Evolutionary conservation across 495 filamentous ascomycete genomes (phyloP), one percentile per base, ranked within the genome.

Genomic region (Penicillium flavigenum): DNA sequence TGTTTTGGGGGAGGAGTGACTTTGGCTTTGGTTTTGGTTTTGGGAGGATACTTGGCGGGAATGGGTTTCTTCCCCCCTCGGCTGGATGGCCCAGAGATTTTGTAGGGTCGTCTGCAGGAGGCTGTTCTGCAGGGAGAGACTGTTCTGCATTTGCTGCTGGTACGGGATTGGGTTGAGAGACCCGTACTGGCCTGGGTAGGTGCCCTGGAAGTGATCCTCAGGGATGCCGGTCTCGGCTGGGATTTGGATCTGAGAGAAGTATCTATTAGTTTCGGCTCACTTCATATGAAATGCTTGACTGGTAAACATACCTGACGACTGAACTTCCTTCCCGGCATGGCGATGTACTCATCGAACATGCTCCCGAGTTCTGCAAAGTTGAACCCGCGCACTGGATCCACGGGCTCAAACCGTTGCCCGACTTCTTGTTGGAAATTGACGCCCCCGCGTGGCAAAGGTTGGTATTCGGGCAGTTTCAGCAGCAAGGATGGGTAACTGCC

Each of bases 331-430:
- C 76, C 74, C 3, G 74, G 71, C 72, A 79, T 72, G 16, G 71
- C 63, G 16, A 76, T 72, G 55, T 77, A 79, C 26, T 75, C 72
- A 46, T 77, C 76, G 29, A 79, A 72, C 16, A 62, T 62, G 50
- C 69, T 73, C 44, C 66, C 66, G 36, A 79, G 26, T 0, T 56
- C 60, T 0, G 73, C 74, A 58, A 77, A 79, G 44, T 79, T 79
- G 61, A 75, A 79, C 7, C 74, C 70, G 9, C 59, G 66, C 2
- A 16, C 45, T 6, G 60, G 53, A 5, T 59, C 61, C 12, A 62
- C 47, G 3, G 76, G 71, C 49, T 64, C 62, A 54, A 79, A 79
- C 14, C 69, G 64, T 57, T 79, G 76, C 0, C 76, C 76, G 12
- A 74, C 49, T 48, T 75, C 67, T 19, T 42, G 39, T 20, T 64